Evolutionary conservation across 2,329 filamentous ascomycete species (phyloP).

Genomic region (Parascedosporium putredinis): DNA sequence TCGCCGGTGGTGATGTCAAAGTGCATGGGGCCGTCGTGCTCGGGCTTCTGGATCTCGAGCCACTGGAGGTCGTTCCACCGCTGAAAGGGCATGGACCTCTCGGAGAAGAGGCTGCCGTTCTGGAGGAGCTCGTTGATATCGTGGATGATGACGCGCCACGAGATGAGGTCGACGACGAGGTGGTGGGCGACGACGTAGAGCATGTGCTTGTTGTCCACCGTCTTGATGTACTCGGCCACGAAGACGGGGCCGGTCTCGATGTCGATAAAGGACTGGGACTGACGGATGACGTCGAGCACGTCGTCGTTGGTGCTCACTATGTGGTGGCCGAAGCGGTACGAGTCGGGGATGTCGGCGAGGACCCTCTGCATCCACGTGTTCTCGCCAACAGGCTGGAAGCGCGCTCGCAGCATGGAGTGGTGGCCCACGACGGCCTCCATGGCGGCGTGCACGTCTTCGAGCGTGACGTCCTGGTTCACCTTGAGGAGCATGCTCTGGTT

Average conservation of each 20-base stretch:
- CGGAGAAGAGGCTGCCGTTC: slow-evolving; percentile 31
- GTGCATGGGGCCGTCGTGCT: slow-evolving; percentile 21
- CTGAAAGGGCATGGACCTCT: slow-evolving; percentile 35
- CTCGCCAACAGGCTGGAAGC: slow-evolving; percentile 26
- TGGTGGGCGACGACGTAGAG: slow-evolving; percentile 42
- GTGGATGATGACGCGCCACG: slow-evolving; percentile 38
- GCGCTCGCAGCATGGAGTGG: slow-evolving; percentile 40
- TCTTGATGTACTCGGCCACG: slow-evolving; percentile 36
- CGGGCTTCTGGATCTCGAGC: slow-evolving; percentile 22
- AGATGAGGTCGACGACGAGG: slow-evolving; percentile 38
- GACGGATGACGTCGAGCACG: slow-evolving; percentile 27
- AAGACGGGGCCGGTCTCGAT: slow-evolving; percentile 41
- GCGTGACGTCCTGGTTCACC: slow-evolving; percentile 27
- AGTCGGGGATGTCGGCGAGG: slow-evolving; percentile 25
- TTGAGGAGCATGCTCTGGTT: slow-evolving; percentile 40
- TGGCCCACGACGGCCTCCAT: slow-evolving; percentile 37
- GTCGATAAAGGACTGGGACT: slow-evolving; percentile 33
- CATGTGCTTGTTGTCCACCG: slow-evolving; percentile 32
- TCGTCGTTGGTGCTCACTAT: slow-evolving; percentile 29
- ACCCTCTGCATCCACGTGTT: slow-evolving; percentile 37
- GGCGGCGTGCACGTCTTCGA: slow-evolving; percentile 36
- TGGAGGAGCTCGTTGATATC: slow-evolving; percentile 39
- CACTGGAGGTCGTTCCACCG: slow-evolving; percentile 38
- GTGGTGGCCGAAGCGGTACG: slow-evolving; percentile 34
- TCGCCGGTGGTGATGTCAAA: slow-evolving; percentile 29